These are phyloP conservation scores for Melampsora abietis-canadensis DNA, from an alignment of 1,284 basidiomycete species.

Conservation along the genomic window DNA sequence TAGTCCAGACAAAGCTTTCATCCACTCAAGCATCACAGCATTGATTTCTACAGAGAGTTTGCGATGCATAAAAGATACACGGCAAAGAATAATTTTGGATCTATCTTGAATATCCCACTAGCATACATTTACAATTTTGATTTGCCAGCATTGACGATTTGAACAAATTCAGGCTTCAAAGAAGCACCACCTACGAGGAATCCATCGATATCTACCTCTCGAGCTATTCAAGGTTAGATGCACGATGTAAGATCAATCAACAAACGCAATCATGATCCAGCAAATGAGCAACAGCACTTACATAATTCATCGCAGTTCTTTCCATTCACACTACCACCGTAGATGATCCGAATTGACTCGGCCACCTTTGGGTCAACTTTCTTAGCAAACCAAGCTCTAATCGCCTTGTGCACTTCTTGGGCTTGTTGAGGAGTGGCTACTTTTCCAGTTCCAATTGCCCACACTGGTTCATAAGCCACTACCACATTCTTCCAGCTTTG, in stretches of 20 bases:
- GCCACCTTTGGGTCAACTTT: slow-evolving; percentile 70
- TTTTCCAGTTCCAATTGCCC: slow-evolving; percentile 97
- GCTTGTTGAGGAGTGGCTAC: slow-evolving; percentile 81
- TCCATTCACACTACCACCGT: slow-evolving; percentile 88
- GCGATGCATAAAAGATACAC: slow-evolving; percentile 2
- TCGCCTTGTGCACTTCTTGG: slow-evolving; percentile 82
- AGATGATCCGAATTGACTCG: slow-evolving; percentile 80
- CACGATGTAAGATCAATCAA: background rate
- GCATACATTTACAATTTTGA: slow-evolving; percentile 24
- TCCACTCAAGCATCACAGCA: background rate
- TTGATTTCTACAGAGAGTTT: slow-evolving; percentile 9
- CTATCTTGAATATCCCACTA: background rate
- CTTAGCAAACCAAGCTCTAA: slow-evolving; percentile 71
- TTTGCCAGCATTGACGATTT: slow-evolving; percentile 44
- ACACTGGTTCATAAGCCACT: slow-evolving; percentile 73
- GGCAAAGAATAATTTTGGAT: background rate
- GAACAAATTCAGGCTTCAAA: slow-evolving; percentile 76
- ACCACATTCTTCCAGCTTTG: slow-evolving; percentile 71
- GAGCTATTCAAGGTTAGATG: slow-evolving; percentile 57
- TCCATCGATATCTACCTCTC: slow-evolving; percentile 85
- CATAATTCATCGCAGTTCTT: slow-evolving; percentile 82
- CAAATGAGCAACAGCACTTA: slow-evolving; percentile 55
- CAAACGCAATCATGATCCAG: slow-evolving; percentile 1
- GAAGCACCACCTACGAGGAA: slow-evolving; percentile 98
- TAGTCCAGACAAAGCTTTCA: background rate